A percentile compares a stretch with the other conserved stretches of the same genome.
phyloP scores from a whole-genome alignment of 2,329 filamentous ascomycete species.

The Talaromyces funiculosus region DNA sequence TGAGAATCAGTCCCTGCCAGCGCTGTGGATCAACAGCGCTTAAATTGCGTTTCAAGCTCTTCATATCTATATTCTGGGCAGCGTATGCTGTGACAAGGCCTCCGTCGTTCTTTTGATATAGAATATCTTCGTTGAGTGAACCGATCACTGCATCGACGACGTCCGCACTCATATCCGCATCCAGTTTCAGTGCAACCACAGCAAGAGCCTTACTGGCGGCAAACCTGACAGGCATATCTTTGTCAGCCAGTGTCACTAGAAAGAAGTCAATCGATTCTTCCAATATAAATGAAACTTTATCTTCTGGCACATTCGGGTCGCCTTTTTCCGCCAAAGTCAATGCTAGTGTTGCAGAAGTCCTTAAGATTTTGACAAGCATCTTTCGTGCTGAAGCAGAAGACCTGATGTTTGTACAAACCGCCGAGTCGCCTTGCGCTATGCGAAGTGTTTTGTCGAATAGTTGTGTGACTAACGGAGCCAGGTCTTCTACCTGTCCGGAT shows the following conservation, averaged over 20 bases:
- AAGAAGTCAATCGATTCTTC: conserved; percentile 80
- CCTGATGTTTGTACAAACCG: conserved; percentile 51
- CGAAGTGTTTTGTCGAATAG: conserved; percentile 63
- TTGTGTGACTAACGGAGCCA: conserved; percentile 58
- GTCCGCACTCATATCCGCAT: conserved; percentile 73
- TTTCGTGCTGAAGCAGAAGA: conserved; percentile 77
- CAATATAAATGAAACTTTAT: conserved; percentile 50
- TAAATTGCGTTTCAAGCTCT: conserved; percentile 51
- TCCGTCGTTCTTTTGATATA: conserved; percentile 47
- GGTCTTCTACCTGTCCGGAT: conserved; percentile 67
- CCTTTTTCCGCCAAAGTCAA: conserved; percentile 47
- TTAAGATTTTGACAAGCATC: conserved; percentile 75
- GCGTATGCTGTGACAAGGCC: conserved; percentile 34
- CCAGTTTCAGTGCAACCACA: conserved; percentile 73
- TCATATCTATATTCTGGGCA: conserved; percentile 27
- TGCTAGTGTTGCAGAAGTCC: conserved; percentile 64
- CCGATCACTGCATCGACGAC: conserved; percentile 82
- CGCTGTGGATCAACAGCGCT: conserved; percentile 71
- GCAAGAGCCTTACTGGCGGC: conserved; percentile 90
- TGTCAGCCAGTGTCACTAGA: conserved; percentile 72
- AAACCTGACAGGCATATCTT: conserved; percentile 83
- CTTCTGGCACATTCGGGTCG: conserved; percentile 23
- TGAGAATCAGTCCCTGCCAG: conserved; percentile 91
- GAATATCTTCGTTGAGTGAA: conserved; percentile 56
- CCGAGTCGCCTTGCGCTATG: conserved; percentile 50